phyloP scores from a whole-genome alignment of 2,329 filamentous ascomycete species.

The Claviceps africana region DNA sequence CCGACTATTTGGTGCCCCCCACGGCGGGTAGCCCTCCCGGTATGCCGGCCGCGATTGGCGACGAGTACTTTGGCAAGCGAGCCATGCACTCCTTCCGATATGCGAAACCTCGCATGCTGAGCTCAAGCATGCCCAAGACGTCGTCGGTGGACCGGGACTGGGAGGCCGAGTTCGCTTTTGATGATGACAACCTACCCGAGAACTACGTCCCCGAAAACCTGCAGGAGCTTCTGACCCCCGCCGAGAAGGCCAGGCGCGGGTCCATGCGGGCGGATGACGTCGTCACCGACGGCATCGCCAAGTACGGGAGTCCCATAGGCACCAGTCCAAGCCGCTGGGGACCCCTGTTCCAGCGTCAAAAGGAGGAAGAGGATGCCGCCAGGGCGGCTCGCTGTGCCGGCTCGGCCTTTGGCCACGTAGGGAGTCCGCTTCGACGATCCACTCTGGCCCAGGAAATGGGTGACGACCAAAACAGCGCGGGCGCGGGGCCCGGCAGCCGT shows the following conservation, averaged over 20 bases:
- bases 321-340: slow-evolving; percentile 49
- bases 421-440: slow-evolving; percentile 50
- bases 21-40: slow-evolving; percentile 32
- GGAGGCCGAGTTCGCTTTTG: slow-evolving; percentile 61
- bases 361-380: slow-evolving; percentile 39
- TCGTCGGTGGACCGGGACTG: slow-evolving; percentile 50
- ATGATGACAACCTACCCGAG: slow-evolving; percentile 42
- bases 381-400: slow-evolving; percentile 22
- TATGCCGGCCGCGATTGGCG: slow-evolving; percentile 37
- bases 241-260: slow-evolving; percentile 51
- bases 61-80: slow-evolving; percentile 57
- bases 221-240: slow-evolving; percentile 51
- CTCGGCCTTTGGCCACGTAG: slow-evolving; percentile 53
- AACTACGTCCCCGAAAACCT: slow-evolving; percentile 60
- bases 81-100: slow-evolving; percentile 55
- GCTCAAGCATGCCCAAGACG: slow-evolving; percentile 53
- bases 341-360: slow-evolving; percentile 44
- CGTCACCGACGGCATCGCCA: slow-evolving; percentile 32
- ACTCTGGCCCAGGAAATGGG: slow-evolving; percentile 41
- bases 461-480: slow-evolving; percentile 17
- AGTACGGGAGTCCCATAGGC: slow-evolving; percentile 47
- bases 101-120: slow-evolving; percentile 52
- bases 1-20: slow-evolving; percentile 45
- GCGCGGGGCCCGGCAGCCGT: slow-evolving; percentile 24
- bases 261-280: slow-evolving; percentile 40